These are phyloP conservation scores for Aspergillus taichungensis DNA, from an alignment of 495 filamentous ascomycete species.

Conservation along the genomic window DNA sequence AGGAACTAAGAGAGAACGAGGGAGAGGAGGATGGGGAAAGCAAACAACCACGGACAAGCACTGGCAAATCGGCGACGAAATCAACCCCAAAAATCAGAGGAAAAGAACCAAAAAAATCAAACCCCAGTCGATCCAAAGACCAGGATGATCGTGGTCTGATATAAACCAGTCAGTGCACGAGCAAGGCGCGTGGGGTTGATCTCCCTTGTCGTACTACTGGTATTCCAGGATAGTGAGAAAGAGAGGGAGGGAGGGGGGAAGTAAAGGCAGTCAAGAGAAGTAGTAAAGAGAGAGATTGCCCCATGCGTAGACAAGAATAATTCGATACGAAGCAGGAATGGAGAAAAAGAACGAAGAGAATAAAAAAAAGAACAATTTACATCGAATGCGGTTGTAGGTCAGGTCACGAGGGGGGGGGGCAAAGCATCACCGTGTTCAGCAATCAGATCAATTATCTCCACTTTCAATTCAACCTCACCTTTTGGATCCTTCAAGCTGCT, in stretches of 20 bases:
- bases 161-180: conserved; percentile 1
- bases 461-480: no score
- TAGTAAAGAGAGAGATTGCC: not conserved
- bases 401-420: no score
- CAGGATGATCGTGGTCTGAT: conserved; percentile 8
- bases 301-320: no score
- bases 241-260: no score
- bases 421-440: no score
- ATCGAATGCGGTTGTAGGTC: no score
- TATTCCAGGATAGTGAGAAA: not conserved
- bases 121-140: conserved; percentile 4
- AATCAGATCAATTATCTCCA: no score
- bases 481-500: no score
- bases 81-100: conserved; percentile 3
- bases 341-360: no score
- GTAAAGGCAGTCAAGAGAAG: not conserved
- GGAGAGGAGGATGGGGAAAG: no score
- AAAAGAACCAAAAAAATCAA: conserved; percentile 1
- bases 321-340: no score
- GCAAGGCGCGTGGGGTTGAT: not conserved
- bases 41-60: not conserved
- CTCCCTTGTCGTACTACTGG: not conserved
- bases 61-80: conserved; percentile 9
- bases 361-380: no score
- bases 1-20: not conserved